Evolutionary conservation across 192 early-diverging fungal genomes (phyloP).

Genomic region (Geranomyces variabilis): DNA sequence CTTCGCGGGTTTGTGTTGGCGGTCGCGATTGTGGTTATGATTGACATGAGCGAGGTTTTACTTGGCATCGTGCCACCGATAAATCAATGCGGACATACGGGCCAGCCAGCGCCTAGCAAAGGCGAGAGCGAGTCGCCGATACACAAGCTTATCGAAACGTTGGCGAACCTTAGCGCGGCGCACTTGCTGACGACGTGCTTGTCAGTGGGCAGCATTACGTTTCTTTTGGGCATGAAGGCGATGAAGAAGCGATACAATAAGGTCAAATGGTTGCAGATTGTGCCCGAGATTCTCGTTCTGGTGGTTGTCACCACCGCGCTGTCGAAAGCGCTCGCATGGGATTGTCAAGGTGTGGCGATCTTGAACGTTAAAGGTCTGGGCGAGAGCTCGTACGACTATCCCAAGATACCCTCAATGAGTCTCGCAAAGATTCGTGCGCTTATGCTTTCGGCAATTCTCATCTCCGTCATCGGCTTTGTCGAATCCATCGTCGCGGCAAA

Average conservation of each 20-base stretch:
- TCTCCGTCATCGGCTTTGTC: conserved; percentile 96
- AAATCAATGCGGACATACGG: conserved; percentile 12
- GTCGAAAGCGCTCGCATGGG: conserved; percentile 69
- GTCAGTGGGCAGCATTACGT: conserved; percentile 69
- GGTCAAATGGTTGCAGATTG: conserved; percentile 63
- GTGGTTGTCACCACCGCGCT: conserved; percentile 76
- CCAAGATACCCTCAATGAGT: conserved; percentile 64
- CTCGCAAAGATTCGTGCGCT: conserved; percentile 66
- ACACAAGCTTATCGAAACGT: conserved; percentile 71
- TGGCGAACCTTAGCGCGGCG: conserved; percentile 62
- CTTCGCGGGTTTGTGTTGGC: conserved; percentile 95
- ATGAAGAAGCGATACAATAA: conserved; percentile 58
- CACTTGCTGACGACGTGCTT: conserved; percentile 74
- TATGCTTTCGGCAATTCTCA: conserved; percentile 81
- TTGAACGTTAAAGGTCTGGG: conserved; percentile 77
- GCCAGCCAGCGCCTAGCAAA: background rate
- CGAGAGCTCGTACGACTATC: conserved; percentile 56
- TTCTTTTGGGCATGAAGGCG: conserved; percentile 62
- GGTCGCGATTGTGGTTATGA: conserved; percentile 87
- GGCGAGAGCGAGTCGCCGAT: conserved; percentile 75
- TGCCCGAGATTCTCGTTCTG: conserved; percentile 91
- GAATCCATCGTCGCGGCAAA: conserved; percentile 95
- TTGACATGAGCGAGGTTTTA: conserved; percentile 82
- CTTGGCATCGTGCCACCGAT: conserved; percentile 58
- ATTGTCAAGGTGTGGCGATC: conserved; percentile 71